Evolutionary conservation across 306 rosid genomes (phyloP), one percentile per base, ranked within the genome.

Genomic region (Citrullus amarus): DNA sequence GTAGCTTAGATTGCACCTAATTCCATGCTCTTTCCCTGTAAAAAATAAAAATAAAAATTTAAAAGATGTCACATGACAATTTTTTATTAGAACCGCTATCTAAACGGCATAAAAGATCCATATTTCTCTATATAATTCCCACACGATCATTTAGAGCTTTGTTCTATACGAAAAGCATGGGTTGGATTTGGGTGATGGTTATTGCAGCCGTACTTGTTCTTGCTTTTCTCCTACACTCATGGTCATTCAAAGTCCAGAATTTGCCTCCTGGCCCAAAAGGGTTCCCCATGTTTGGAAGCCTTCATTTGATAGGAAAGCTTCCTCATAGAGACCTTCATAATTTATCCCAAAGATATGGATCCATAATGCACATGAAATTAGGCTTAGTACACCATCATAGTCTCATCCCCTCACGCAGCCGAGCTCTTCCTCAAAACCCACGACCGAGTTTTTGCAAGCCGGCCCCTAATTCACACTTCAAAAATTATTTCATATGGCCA

Each of bases 281-380:
- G 36, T 78, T 87, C 8, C 95, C 93, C 4, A 70, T 92, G 76
- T 22, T 92, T 34, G 93, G 95, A 4, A 83, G 82, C 83, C 86
- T 92, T 50, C 93, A 76, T 39, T 36, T 72, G 81, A 46, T 90
- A 32, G 95, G 95, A 0, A 43, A 80, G 59, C 18, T 82, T 10
- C 90, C 90, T 50, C 90, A 92, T 25, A 79, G 54, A 55, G 89
- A 88, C 36, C 73, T 90, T 5, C 87, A 84, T 43, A 5, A 15
- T 18, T 81, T 92, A 48, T 77, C 95, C 3, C 84, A 87, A 78
- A 83, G 81, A 44, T 70, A 53, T 7, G 59, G 59, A 6, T 3
- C 58, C 58, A 54, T 54, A 6, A 54, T 54, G 59, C 22, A 6
- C 59, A 54, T 54, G 10, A 17, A 18, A 18, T 9, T 54, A 6